Conservation (phyloP, 805 yeast species). For the Sugiyamaella qingdaonensis region DNA sequence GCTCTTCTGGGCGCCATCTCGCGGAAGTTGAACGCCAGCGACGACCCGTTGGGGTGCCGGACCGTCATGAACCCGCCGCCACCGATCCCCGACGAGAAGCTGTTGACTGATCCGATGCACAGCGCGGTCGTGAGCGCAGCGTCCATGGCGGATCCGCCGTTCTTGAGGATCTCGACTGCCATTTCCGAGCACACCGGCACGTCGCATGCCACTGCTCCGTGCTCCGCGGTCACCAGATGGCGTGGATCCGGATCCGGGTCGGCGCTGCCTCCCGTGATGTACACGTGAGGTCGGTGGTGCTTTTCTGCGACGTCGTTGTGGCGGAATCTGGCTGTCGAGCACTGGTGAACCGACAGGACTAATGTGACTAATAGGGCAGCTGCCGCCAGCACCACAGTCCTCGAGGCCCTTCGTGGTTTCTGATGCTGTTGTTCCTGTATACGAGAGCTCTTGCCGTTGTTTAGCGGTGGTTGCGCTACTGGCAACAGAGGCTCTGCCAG, state of each 20-base stretch:
- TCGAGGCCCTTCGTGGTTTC: too few relatives aligned
- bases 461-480: neutral
- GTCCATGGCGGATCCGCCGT: conserved; percentile 82
- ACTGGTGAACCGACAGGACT: neutral
- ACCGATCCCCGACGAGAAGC: conserved; percentile 85
- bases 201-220: conserved; percentile 61
- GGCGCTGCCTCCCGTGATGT: conserved; percentile 1
- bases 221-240: conserved; percentile 13
- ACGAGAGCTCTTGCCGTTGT: too few relatives aligned
- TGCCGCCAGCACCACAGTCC: neutral
- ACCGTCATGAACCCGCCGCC: conserved; percentile 82
- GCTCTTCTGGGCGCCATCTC: conserved; percentile 77
- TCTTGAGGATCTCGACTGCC: conserved; percentile 52
- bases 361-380: neutral
- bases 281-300: neutral
- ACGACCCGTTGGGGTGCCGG: conserved; percentile 40
- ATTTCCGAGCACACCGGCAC: conserved; percentile 57
- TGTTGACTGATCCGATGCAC: conserved; percentile 80
- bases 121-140: conserved; percentile 86
- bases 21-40: conserved; percentile 73
- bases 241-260: conserved; percentile 15
- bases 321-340: neutral
- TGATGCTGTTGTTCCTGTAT: too few relatives aligned
- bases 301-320: neutral
- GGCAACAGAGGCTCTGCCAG: neutral